Evolutionary conservation across 441 rosid species (phyloP).

Genomic region (Manihot esculenta): DNA sequence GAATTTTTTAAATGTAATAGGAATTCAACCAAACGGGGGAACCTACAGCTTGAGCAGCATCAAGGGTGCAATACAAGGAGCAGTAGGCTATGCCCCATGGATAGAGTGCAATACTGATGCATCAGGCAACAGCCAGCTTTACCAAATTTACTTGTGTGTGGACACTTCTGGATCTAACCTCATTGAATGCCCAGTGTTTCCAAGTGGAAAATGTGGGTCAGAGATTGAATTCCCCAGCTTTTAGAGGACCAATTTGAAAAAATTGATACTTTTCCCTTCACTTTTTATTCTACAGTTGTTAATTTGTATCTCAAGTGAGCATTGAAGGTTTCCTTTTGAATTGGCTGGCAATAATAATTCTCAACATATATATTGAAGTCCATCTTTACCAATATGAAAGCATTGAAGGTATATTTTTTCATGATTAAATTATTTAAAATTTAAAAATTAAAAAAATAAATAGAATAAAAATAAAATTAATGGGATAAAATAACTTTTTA

Average conservation of each 20-base stretch:
- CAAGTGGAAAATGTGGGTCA: slow-evolving; percentile 48
- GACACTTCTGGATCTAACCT: slow-evolving; percentile 49
- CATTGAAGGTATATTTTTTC: too few relatives aligned
- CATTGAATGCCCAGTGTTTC: slow-evolving; percentile 63
- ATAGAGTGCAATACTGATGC: slow-evolving; percentile 64
- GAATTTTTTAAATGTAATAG: slow-evolving; percentile 3
- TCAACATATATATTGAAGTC: too few relatives aligned
- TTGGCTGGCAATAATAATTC: too few relatives aligned
- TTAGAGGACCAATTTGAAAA: slow-evolving; percentile 18
- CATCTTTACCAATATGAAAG: too few relatives aligned
- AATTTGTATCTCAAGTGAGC: too few relatives aligned
- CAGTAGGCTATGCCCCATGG: slow-evolving; percentile 50
- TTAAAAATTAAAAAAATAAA: too few relatives aligned
- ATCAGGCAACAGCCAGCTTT: slow-evolving; percentile 64
- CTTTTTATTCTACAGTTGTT: too few relatives aligned
- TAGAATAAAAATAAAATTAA: too few relatives aligned
- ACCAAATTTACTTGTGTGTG: slow-evolving; percentile 69
- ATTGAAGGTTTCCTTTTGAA: too few relatives aligned
- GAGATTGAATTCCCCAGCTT: slow-evolving; percentile 63
- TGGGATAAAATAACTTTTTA: too few relatives aligned
- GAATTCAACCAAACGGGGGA: slow-evolving; percentile 21
- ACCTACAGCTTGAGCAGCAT: slow-evolving; percentile 30
- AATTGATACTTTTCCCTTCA: too few relatives aligned
- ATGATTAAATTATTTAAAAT: too few relatives aligned
- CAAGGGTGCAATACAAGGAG: slow-evolving; percentile 31